Evolutionary conservation across 2,329 filamentous ascomycete species (phyloP).

Genomic region (Grosmannia clavigera): DNA sequence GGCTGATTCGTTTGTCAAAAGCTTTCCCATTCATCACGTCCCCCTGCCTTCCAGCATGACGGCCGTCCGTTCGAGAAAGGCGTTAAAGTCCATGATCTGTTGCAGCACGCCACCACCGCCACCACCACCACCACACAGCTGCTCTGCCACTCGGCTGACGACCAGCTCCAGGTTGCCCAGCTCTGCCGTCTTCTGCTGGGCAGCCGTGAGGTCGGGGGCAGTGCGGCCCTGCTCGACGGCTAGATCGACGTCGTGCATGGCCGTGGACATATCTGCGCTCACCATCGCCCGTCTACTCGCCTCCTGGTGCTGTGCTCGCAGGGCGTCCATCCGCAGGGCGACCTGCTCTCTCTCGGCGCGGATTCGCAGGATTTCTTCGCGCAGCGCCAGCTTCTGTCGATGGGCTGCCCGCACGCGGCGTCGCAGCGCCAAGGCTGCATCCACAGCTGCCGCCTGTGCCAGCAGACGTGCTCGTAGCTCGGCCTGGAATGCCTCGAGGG

Average conservation of each 20-base stretch:
- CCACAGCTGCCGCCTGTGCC: slow-evolving; percentile 48
- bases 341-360: slow-evolving; percentile 49
- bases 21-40: background rate
- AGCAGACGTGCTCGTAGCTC: slow-evolving; percentile 43
- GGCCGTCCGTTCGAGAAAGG: slow-evolving; percentile 49
- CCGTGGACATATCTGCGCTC: slow-evolving; percentile 39
- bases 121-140: slow-evolving; percentile 36
- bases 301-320: slow-evolving; percentile 46
- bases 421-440: slow-evolving; percentile 43
- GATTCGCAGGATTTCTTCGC: slow-evolving; percentile 48
- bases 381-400: slow-evolving; percentile 41
- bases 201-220: slow-evolving; percentile 29
- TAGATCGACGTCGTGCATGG: slow-evolving; percentile 51
- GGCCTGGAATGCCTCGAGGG: slow-evolving; percentile 45
- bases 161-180: slow-evolving; percentile 45
- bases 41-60: slow-evolving; percentile 34
- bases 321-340: slow-evolving; percentile 48
- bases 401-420: slow-evolving; percentile 46
- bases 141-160: slow-evolving; percentile 40
- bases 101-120: slow-evolving; percentile 38
- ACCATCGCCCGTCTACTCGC: slow-evolving; percentile 40
- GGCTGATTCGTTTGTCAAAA: too few relatives aligned
- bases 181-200: slow-evolving; percentile 35
- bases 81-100: slow-evolving; percentile 49
- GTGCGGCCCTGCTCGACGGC: slow-evolving; percentile 31